These are phyloP conservation scores for Monosporozyma siamensis DNA, from an alignment of 805 yeast species.

Conservation along the genomic window DNA sequence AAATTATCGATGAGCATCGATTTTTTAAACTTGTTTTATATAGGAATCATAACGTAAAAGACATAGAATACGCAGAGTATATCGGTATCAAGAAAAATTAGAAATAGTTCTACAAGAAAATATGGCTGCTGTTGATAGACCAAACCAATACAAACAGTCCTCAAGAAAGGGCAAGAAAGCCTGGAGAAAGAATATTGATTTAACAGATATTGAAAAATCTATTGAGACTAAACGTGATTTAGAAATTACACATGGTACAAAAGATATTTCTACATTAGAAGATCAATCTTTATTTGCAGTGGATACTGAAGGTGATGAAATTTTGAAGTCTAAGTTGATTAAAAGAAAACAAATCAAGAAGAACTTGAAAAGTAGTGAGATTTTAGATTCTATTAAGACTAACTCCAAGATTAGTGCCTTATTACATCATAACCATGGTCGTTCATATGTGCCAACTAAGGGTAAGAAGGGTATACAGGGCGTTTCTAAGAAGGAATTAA, in stretches of 20 bases:
- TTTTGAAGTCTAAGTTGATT: conserved; percentile 33
- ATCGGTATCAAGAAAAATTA: no score
- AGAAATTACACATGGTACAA: conserved; percentile 29
- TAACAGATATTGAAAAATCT: conserved; percentile 65
- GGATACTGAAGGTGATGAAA: conserved; percentile 58
- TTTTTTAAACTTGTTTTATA: no score
- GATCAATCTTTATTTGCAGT: conserved; percentile 34
- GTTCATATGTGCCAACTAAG: no score
- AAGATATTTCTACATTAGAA: conserved; percentile 17
- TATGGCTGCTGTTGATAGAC: conserved; percentile 30
- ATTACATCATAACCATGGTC: conserved; percentile 26
- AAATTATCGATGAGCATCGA: conserved; percentile 7
- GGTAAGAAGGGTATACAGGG: conserved; percentile 42
- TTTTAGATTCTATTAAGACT: conserved; percentile 44
- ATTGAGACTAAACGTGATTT: conserved; percentile 63
- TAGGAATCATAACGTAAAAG: no score
- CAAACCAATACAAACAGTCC: conserved; percentile 54
- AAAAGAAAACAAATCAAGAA: conserved; percentile 34
- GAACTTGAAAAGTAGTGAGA: conserved; percentile 53
- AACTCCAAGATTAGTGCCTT: conserved; percentile 73
- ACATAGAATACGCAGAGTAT: no score
- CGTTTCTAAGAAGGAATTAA: conserved; percentile 53
- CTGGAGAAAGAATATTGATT: conserved; percentile 92
- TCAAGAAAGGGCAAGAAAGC: conserved; percentile 91
- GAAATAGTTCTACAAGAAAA: not conserved